phyloP scores from a whole-genome alignment of 257 asterid species.

The Pogostemon cablin region DNA sequence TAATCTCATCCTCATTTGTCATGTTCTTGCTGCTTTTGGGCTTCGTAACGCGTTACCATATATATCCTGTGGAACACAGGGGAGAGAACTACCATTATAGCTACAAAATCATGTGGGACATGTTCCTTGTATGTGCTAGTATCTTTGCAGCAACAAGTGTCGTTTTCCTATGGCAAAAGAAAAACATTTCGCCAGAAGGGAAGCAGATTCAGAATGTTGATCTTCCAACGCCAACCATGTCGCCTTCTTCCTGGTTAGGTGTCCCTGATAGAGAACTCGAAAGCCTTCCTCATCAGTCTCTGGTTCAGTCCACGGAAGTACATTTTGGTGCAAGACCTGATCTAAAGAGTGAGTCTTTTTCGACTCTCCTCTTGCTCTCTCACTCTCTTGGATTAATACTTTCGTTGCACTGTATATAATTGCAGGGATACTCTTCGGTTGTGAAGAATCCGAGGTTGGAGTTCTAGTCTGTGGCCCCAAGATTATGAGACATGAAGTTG shows the following conservation, averaged over 20 bases:
- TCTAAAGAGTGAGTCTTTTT: slow-evolving; percentile 49
- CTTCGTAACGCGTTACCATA: slow-evolving; percentile 49
- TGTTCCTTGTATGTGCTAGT: slow-evolving; percentile 47
- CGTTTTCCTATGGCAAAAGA: slow-evolving; percentile 54
- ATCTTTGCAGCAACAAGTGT: slow-evolving; percentile 52
- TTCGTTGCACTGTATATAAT: background rate
- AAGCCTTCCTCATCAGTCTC: slow-evolving; percentile 60
- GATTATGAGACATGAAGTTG: slow-evolving; percentile 47
- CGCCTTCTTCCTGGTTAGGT: slow-evolving; percentile 24
- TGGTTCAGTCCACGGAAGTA: slow-evolving; percentile 56
- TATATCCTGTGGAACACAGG: slow-evolving; percentile 51
- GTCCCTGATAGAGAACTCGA: slow-evolving; percentile 52
- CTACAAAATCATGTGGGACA: slow-evolving; percentile 51
- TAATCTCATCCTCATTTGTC: slow-evolving; percentile 55
- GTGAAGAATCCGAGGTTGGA: slow-evolving; percentile 50
- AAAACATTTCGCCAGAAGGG: slow-evolving; percentile 14
- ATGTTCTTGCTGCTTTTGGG: slow-evolving; percentile 57
- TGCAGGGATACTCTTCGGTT: slow-evolving; percentile 43
- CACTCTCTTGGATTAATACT: too few relatives aligned
- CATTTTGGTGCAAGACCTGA: slow-evolving; percentile 66
- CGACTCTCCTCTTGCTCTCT: too few relatives aligned
- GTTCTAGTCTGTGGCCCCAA: slow-evolving; percentile 55
- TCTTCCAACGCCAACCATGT: slow-evolving; percentile 7
- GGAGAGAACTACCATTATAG: slow-evolving; percentile 59
- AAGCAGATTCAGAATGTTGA: slow-evolving; percentile 50